A percentile compares a stretch with the other conserved stretches of the same genome.
Conservation (phyloP, 768 basidiomycete genomes). For the Xerocomellus intermedius region DNA sequence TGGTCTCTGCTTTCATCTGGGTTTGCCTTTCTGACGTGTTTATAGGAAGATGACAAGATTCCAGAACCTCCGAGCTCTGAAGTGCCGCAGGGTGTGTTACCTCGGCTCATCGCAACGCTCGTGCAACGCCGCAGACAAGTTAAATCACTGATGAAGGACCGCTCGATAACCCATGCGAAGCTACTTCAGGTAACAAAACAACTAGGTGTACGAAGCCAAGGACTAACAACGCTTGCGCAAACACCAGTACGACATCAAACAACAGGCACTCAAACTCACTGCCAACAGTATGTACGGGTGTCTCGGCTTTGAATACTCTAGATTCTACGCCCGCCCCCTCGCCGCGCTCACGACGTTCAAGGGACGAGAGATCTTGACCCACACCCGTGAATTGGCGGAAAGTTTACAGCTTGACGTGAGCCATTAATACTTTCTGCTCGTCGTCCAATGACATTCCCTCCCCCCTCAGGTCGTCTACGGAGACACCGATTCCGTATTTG, state of each 20-base stretch:
- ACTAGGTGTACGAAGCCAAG: background rate
- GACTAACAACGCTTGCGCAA: background rate
- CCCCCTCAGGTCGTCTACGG: constrained; percentile 87
- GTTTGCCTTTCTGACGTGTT: background rate
- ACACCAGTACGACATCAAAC: constrained; percentile 92
- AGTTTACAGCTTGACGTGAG: constrained; percentile 84
- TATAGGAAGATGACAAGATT: constrained; percentile 73
- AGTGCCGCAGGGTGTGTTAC: constrained; percentile 83
- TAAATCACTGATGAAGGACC: constrained; percentile 94
- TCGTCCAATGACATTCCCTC: background rate
- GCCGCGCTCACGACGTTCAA: constrained; percentile 97
- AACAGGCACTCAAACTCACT: constrained; percentile 94
- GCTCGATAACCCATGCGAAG: constrained; percentile 65
- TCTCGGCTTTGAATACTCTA: constrained; percentile 94
- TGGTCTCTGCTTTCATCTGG: background rate
- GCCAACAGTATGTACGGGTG: constrained; percentile 99
- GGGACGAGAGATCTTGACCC: constrained; percentile 94
- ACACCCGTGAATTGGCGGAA: constrained; percentile 91
- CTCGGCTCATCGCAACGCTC: constrained; percentile 94
- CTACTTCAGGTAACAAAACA: constrained; percentile 68
- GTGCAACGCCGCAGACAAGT: constrained; percentile 88
- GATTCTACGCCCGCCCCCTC: constrained; percentile 96
- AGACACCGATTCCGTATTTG: constrained; percentile 98
- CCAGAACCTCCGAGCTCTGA: constrained; percentile 81
- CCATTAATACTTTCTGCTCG: background rate